Conservation (phyloP, 805 yeast species). For the Saccharomyces kudriavzevii region DNA sequence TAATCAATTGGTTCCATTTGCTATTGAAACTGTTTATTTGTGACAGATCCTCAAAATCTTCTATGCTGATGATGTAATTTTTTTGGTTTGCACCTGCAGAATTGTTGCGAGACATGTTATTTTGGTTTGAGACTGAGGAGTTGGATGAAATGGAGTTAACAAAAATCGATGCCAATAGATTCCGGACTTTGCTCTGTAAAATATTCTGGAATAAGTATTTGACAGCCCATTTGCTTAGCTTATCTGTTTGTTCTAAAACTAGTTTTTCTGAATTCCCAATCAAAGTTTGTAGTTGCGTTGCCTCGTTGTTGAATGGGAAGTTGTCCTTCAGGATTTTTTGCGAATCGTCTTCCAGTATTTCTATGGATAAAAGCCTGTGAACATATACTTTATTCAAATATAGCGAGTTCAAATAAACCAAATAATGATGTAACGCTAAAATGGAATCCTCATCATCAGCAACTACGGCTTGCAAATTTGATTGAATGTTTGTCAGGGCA, state of each 20-base stretch:
- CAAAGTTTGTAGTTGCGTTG: constrained; percentile 21
- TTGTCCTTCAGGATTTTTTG: constrained; percentile 26
- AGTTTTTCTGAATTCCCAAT: constrained; percentile 19
- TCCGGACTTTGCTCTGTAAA: constrained; percentile 32
- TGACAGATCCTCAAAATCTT: constrained; percentile 31
- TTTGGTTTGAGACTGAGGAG: constrained; percentile 3
- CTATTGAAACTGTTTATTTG: constrained; percentile 43
- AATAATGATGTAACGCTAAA: constrained; percentile 46
- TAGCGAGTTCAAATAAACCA: constrained; percentile 66
- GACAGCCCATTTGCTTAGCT: constrained; percentile 33
- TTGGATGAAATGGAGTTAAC: neutral
- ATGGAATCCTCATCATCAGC: constrained; percentile 26
- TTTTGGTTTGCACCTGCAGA: constrained; percentile 7
- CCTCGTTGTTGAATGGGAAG: constrained; percentile 34
- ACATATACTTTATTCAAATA: constrained; percentile 55
- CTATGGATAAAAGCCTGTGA: constrained; percentile 37
- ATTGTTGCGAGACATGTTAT: constrained; percentile 22
- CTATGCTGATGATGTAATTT: constrained; percentile 22
- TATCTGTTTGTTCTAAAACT: constrained; percentile 23
- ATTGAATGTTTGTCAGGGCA: constrained; percentile 34
- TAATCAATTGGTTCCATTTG: constrained; percentile 56
- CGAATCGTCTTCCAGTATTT: constrained; percentile 27
- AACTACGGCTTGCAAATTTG: constrained; percentile 28
- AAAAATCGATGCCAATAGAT: constrained; percentile 23
- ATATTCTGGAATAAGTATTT: constrained; percentile 36